Evolutionary conservation across 1,139 yeast genomes (phyloP), one percentile per base, ranked within the genome.

Genomic region (Sugiyamaella xylanicola): DNA sequence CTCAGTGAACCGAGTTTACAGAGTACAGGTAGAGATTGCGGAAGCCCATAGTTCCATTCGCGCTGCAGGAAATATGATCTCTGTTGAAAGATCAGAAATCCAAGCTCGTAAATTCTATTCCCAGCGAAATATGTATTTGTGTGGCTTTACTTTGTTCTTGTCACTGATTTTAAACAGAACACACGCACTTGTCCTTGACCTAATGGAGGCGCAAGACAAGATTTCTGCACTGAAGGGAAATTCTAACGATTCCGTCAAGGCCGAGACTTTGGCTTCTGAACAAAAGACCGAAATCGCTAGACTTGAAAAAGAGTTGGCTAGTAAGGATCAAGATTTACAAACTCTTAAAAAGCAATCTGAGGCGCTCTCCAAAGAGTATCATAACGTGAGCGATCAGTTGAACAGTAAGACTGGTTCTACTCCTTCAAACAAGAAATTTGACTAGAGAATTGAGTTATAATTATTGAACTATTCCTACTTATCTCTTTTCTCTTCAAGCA

Each of bases 41-140:
- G 59, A 57, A 37, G 50, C 59, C 37, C 60, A 58, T n/a, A 37
- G 32, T 32, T 35, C 44, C 21, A 29, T 54, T 16, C 59, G 59
- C 29, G 59, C 54, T 2, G 43, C 53, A 9, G 50, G 56, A 9
- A 57, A 51, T 32, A 54, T 59, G 52, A 63, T 69, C 21, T 64
- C 73, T 21, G 60, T 64, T 7, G 92, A 87, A 65, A 78, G 96
- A 56, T 75, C 90, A 7, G 97, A 90, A 65, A 77, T 86, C 59
- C 95, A 87, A 71, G 92, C 97, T 20, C 83, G 97, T 72, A 81
- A 92, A 68, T 95, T 95, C 73, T 91, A 92, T 68, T 90, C 97
- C 19, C 99, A 95, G 76, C 84, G 99, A 75, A 95, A 95, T 77
- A 85, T 92, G 87, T 95, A 95, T 68, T 80, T 95, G 58, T 90